Evolutionary conservation across 129 eudicot species (phyloP).

Genomic region (Lonicera japonica): DNA sequence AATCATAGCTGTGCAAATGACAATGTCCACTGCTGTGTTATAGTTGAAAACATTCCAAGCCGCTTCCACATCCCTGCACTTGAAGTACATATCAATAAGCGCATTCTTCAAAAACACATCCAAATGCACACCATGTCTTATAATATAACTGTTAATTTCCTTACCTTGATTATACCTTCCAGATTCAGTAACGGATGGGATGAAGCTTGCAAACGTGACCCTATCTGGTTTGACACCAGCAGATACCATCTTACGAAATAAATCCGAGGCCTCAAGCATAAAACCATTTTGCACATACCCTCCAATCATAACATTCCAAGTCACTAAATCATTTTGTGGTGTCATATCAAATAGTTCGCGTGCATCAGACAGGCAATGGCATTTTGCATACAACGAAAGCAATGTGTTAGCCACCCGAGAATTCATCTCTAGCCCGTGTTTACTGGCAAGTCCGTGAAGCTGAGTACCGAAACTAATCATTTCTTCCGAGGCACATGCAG

Average conservation of each 20-base stretch:
- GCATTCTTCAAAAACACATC: conserved; percentile 74
- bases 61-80: conserved; percentile 51
- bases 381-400: conserved; percentile 65
- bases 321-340: conserved; percentile 32
- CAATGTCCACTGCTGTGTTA: conserved; percentile 40
- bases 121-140: conserved; percentile 36
- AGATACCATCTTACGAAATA: conserved; percentile 53
- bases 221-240: conserved; percentile 56
- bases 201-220: conserved; percentile 60
- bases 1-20: conserved; percentile 79
- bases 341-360: conserved; percentile 40
- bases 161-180: conserved; percentile 41
- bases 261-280: conserved; percentile 42
- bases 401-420: conserved; percentile 54
- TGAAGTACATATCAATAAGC: conserved; percentile 82
- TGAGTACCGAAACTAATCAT: conserved; percentile 43
- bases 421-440: conserved; percentile 47
- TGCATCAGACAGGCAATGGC: conserved; percentile 40
- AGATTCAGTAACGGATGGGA: conserved; percentile 51
- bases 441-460: conserved; percentile 54
- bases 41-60: conserved; percentile 41
- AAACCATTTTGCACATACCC: conserved; percentile 73
- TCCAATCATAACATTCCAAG: conserved; percentile 81
- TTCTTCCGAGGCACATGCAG: conserved; percentile 47
- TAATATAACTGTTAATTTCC: conserved; percentile 59